Conservation (phyloP, 768 basidiomycete species). For the Lyophyllum decastes region DNA sequence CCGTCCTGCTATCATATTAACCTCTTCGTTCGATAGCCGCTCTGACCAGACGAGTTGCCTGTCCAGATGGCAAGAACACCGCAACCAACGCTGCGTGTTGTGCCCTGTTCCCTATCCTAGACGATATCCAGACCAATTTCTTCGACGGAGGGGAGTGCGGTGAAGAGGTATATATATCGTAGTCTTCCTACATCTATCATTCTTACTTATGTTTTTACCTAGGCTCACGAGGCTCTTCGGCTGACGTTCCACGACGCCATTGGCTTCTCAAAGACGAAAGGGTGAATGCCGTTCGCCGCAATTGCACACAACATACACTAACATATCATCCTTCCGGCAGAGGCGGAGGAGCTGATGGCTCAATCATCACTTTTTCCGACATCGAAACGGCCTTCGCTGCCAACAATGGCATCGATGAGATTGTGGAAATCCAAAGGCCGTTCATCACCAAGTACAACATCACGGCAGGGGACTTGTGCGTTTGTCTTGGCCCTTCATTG, state of each 20-base stretch:
- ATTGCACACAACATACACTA: not conserved
- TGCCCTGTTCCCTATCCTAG: conserved; percentile 38
- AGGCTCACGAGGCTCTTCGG: conserved; percentile 25
- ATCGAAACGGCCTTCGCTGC: conserved; percentile 42
- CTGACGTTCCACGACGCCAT: conserved; percentile 27
- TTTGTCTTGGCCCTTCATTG: not conserved
- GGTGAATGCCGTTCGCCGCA: conserved; percentile 20
- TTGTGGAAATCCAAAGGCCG: conserved; percentile 35
- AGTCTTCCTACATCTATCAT: not conserved
- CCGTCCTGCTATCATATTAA: not conserved
- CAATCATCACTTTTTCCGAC: conserved; percentile 44
- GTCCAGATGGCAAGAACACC: conserved; percentile 25
- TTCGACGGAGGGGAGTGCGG: conserved; percentile 7
- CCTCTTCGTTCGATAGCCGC: conserved; percentile 1
- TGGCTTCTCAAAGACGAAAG: conserved; percentile 35
- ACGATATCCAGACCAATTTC: conserved; percentile 18
- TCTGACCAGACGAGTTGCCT: conserved; percentile 21
- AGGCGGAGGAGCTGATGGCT: conserved; percentile 50
- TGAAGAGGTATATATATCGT: not conserved
- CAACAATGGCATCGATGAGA: conserved; percentile 44
- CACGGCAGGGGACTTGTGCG: conserved; percentile 48
- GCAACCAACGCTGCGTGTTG: conserved; percentile 37
- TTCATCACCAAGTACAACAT: conserved; percentile 37
- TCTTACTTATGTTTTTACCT: conserved; percentile 1
- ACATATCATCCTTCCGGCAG: conserved; percentile 17